phyloP scores from a whole-genome alignment of 495 filamentous ascomycete species.

The Penicillium psychrofluorescens region DNA sequence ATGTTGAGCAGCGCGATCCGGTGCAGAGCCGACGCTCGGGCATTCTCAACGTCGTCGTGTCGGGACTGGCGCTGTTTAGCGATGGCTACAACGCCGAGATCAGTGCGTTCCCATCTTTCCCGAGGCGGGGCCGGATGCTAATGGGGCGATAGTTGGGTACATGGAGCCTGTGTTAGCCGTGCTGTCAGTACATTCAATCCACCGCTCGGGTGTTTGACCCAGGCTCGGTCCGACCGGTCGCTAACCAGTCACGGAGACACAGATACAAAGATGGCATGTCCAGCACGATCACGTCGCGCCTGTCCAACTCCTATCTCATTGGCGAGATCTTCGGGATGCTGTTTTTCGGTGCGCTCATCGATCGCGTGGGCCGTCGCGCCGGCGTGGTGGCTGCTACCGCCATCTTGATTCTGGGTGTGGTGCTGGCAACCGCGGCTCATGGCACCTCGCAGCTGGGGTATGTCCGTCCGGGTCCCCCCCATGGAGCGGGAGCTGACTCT shows the following conservation, averaged over 20 bases:
- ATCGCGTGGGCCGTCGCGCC: constrained; percentile 22
- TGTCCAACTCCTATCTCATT: constrained; percentile 27
- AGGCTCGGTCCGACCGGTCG: too few species aligned
- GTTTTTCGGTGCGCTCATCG: constrained; percentile 25
- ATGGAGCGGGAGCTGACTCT: too few species aligned
- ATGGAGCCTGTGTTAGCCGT: constrained; percentile 32
- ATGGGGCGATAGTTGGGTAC: constrained; percentile 22
- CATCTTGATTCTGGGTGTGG: constrained; percentile 21
- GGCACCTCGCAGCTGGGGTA: constrained; percentile 21
- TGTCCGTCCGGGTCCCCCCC: neutral
- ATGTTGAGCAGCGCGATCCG: constrained; percentile 4
- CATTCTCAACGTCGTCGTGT: constrained; percentile 25
- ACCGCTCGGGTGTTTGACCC: too few species aligned
- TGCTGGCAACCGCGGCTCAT: constrained; percentile 22
- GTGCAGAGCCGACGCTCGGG: constrained; percentile 7
- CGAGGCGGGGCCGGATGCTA: neutral
- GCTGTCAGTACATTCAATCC: constrained; percentile 15
- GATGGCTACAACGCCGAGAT: constrained; percentile 41
- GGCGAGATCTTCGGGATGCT: constrained; percentile 31
- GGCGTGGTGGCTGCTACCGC: constrained; percentile 19
- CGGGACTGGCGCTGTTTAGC: constrained; percentile 31
- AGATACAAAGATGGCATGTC: constrained; percentile 27
- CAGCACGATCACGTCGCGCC: constrained; percentile 22
- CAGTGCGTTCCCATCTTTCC: constrained; percentile 7
- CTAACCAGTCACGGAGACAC: too few species aligned